Evolutionary conservation across 306 rosid species (phyloP).

Genomic region (Medicago ruthenica): DNA sequence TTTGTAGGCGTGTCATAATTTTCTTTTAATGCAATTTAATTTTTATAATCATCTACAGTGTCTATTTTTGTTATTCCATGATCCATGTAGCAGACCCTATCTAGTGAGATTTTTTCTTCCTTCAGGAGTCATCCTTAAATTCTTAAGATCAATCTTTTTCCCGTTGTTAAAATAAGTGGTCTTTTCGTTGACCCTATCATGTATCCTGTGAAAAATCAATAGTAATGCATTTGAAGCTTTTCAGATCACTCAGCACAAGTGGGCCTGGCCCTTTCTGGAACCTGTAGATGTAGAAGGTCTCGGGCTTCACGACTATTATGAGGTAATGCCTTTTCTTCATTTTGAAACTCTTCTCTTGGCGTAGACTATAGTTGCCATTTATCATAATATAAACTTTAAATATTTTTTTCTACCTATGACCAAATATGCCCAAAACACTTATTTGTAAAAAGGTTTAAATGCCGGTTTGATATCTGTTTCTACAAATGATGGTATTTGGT

Average conservation of each 20-base stretch:
- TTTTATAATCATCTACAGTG: not conserved
- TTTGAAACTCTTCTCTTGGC: slow-evolving; percentile 3
- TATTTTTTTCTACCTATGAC: slow-evolving; percentile 12
- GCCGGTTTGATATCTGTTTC: slow-evolving; percentile 17
- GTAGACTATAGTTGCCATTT: not conserved
- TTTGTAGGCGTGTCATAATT: not conserved
- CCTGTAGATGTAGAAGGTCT: slow-evolving; percentile 92
- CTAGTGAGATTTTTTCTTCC: slow-evolving; percentile 12
- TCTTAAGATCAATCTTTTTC: slow-evolving; percentile 11
- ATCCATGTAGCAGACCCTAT: not conserved
- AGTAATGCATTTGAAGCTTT: slow-evolving; percentile 36
- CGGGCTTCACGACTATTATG: slow-evolving; percentile 72
- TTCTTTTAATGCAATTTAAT: not conserved
- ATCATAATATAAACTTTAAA: slow-evolving; percentile 17
- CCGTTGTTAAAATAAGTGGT: slow-evolving; percentile 11
- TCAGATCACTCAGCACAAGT: slow-evolving; percentile 78
- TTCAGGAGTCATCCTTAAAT: not conserved
- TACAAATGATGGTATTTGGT: slow-evolving; percentile 7
- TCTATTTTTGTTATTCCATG: slow-evolving; percentile 1
- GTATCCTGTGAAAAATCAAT: slow-evolving; percentile 16
- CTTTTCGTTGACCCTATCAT: slow-evolving; percentile 13
- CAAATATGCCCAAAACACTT: not conserved
- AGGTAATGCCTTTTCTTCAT: slow-evolving; percentile 53
- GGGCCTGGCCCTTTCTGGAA: slow-evolving; percentile 80
- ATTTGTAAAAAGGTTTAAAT: slow-evolving; percentile 18